phyloP scores from a whole-genome alignment of 805 yeast genomes.

The Pichia heedii region DNA sequence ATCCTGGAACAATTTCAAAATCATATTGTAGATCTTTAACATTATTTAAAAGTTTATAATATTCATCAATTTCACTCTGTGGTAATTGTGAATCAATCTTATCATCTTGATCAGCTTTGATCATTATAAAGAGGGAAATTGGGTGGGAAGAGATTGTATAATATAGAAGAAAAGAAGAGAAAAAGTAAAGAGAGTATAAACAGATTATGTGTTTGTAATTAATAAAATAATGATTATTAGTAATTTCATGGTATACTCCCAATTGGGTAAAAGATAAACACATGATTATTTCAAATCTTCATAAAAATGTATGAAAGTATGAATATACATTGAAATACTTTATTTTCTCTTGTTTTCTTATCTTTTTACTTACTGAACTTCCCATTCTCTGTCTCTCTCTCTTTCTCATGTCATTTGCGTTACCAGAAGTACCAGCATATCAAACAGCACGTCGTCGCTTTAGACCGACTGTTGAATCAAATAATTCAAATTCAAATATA shows the following conservation, averaged over 20 bases:
- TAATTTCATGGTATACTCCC: too few species aligned
- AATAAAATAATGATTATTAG: too few species aligned
- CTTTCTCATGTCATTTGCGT: neutral
- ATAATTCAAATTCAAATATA: neutral
- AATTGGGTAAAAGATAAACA: neutral
- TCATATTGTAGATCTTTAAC: neutral
- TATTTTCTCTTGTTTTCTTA: too few species aligned
- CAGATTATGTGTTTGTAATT: too few species aligned
- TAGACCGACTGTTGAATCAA: neutral
- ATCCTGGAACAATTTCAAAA: constrained; percentile 41
- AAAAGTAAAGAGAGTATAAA: too few species aligned
- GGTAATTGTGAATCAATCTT: constrained; percentile 22
- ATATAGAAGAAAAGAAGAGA: too few species aligned
- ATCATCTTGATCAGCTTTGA: constrained; percentile 19
- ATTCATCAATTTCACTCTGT: constrained; percentile 11
- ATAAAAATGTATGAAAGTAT: too few species aligned
- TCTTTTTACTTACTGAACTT: too few species aligned
- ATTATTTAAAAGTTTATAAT: constrained; percentile 22
- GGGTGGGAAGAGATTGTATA: neutral
- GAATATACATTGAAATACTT: too few species aligned
- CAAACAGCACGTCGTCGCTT: neutral
- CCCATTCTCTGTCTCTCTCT: too few species aligned
- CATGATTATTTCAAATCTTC: neutral
- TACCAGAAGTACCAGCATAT: neutral
- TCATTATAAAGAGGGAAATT: neutral